Base-by-base conservation (phyloP, 805 yeast genomes). In the Clavispora carvajalis region DNA sequence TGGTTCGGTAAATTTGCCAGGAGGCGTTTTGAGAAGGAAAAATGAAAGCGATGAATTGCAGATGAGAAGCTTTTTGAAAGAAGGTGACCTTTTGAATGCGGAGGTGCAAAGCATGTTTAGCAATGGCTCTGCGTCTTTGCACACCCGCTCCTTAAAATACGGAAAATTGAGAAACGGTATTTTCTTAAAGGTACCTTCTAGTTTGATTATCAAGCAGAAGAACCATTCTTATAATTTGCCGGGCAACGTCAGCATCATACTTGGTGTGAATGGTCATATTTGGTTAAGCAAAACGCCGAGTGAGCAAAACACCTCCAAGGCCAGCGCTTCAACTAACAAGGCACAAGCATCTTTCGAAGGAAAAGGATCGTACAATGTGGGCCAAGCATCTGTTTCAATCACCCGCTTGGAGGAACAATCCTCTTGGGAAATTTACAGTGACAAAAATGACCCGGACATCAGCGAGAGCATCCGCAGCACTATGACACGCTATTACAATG, bases 1-100 rank as follows among this genome's bases (percentile, higher is more conserved):
- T 42, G 99, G 99, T 10, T 87, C 96, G 1, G 96, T 93, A 16
- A 93, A 93, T 60, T 72, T 93, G 47, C 99, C 99, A 2, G 99
- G 99, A 39, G 99, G 99, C 41, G 85, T 93, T 2, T 67, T 93
- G 53, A 77, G 99, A 63, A 77, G 99, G 56, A 93, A 95, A 60
- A 80, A 90, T 24, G 99, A 95, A 58, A 80, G 85, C 48, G 99
- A 93, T 67, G 99, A 93, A 65, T 71, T 93, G 48, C 96, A 91
- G 58, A 93, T 95, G 99, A 77, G 99, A 55, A 79, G 77, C 51
- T 87, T 90, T 55, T 68, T 93, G 52, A 93, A 93, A 58, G 99
- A 95, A 57, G 99, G 99, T 12, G 99, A 93, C 61, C 70, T 95
- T 46, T 70, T 93, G 44, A 93, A 93, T 58, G 96, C 97, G 33